phyloP scores from a whole-genome alignment of 1,139 yeast genomes.

The Suhomyces guaymorum region DNA sequence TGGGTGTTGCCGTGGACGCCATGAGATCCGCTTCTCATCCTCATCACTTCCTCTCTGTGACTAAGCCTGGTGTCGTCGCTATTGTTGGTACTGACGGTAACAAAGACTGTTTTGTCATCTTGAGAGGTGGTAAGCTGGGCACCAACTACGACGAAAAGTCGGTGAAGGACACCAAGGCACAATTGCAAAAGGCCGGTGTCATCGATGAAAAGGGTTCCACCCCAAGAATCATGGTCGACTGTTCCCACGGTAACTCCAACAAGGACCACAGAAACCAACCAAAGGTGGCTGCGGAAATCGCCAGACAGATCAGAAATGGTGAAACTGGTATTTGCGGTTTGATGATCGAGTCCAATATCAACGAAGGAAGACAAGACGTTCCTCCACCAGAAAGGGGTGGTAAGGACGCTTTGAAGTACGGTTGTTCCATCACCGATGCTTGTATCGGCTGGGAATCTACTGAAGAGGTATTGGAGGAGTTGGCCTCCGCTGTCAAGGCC shows the following conservation, averaged over 20 bases:
- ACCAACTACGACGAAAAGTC: conserved; percentile 83
- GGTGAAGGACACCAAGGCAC: conserved; percentile 64
- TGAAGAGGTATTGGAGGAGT: conserved; percentile 62
- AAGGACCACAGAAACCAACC: conserved; percentile 94
- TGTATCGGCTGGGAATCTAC: conserved; percentile 92
- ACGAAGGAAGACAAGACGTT: conserved; percentile 91
- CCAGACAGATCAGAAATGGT: conserved; percentile 78
- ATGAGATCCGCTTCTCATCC: conserved; percentile 89
- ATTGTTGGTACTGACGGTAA: conserved; percentile 95
- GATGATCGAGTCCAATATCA: conserved; percentile 92
- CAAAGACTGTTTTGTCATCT: conserved; percentile 82
- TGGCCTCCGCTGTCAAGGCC: conserved; percentile 77
- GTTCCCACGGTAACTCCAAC: conserved; percentile 94
- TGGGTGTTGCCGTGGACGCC: conserved; percentile 92
- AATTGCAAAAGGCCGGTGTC: conserved; percentile 53
- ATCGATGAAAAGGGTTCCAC: conserved; percentile 30
- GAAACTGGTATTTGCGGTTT: conserved; percentile 81
- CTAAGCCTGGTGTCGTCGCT: conserved; percentile 89
- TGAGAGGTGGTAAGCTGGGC: conserved; percentile 93
- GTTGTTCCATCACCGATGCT: conserved; percentile 94
- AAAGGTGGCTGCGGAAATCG: conserved; percentile 77
- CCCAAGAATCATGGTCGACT: conserved; percentile 91
- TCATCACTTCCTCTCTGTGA: conserved; percentile 91
- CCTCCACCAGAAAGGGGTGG: conserved; percentile 70
- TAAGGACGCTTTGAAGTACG: conserved; percentile 73